phyloP scores from a whole-genome alignment of 2,329 filamentous ascomycete genomes.

The Rhexocercosporidium sp. region DNA sequence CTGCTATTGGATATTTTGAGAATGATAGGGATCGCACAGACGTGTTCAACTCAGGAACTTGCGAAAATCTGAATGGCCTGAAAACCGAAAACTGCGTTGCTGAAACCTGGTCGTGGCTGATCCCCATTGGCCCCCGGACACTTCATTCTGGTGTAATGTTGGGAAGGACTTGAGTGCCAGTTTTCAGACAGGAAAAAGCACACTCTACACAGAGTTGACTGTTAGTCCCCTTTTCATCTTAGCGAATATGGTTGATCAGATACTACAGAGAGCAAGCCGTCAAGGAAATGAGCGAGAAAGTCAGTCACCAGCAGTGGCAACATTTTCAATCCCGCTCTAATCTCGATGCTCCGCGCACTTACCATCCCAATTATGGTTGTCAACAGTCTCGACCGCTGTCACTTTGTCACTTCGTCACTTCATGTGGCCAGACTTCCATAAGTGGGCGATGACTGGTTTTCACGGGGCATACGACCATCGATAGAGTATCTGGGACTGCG shows the following conservation, averaged over 20 bases:
- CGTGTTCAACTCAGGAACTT: conserved; percentile 7
- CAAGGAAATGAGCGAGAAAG: too few species aligned
- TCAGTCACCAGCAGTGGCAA: background rate
- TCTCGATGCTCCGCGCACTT: background rate
- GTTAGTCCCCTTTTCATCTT: background rate
- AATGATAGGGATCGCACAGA: conserved; percentile 13
- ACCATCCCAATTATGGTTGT: conserved; percentile 11
- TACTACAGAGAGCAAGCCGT: background rate
- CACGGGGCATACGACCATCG: conserved; percentile 11
- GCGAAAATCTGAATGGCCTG: background rate
- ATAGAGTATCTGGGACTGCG: conserved; percentile 18
- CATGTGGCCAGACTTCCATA: conserved; percentile 1
- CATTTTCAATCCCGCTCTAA: background rate
- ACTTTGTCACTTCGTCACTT: too few species aligned
- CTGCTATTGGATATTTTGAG: conserved; percentile 19
- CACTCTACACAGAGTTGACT: background rate
- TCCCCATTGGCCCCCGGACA: conserved; percentile 22
- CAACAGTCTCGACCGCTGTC: background rate
- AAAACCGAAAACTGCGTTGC: background rate
- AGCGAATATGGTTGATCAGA: background rate
- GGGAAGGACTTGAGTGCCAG: background rate
- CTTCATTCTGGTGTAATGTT: conserved; percentile 14
- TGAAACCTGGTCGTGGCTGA: conserved; percentile 24
- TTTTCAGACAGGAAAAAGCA: background rate
- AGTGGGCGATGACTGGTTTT: conserved; percentile 11